Base-by-base conservation (phyloP, 495 filamentous ascomycete species). In the Trichoderma orchidacearum region DNA sequence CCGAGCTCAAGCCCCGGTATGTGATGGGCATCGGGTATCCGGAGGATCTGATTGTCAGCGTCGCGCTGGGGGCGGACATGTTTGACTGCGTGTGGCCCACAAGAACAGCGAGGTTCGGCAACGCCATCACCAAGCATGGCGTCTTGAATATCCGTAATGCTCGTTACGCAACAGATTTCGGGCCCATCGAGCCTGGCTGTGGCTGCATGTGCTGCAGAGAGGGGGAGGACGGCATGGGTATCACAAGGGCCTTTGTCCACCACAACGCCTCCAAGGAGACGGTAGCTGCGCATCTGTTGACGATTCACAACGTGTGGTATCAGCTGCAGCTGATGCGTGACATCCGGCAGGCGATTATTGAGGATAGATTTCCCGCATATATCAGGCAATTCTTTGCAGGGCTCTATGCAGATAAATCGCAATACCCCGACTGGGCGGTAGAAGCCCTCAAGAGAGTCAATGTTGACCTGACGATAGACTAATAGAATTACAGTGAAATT, bases 51-150 rank as follows among this genome's bases (percentile, higher is more conserved):
- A 75, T 98, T 12, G 89, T 98, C 13, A 90, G 87, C 53, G 78
- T 95, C 12, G 93, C 93, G 11, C 79, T 98, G 5, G 93, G 93
- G 4, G 93, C 94, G 23, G 93, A 98, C 66, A 97, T 98, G 94
- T 98, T 98, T 68, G 93, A 98, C 72, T 98, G 94, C 64, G 93
- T 97, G 5, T 98, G 94, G 94, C 94, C 92, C 7, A 98, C 93
- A 25, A 79, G 93, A 36, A 97, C 93, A 25, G 93, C 94, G 71
- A 83, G 93, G 29, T 98, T 97, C 63, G 93, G 93, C 8, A 94
- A 95, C 63, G 93, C 94, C 31, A 81, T 97, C 56, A 94, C 90
- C 8, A 81, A 85, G 53, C 66, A 75, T 23, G 93, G 93, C 25
- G 82, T 84, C 15, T 73, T 96, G 31, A 96, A 96, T 64, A 75